phyloP scores from a whole-genome alignment of 2,329 filamentous ascomycete species.

The Claviceps africana region DNA sequence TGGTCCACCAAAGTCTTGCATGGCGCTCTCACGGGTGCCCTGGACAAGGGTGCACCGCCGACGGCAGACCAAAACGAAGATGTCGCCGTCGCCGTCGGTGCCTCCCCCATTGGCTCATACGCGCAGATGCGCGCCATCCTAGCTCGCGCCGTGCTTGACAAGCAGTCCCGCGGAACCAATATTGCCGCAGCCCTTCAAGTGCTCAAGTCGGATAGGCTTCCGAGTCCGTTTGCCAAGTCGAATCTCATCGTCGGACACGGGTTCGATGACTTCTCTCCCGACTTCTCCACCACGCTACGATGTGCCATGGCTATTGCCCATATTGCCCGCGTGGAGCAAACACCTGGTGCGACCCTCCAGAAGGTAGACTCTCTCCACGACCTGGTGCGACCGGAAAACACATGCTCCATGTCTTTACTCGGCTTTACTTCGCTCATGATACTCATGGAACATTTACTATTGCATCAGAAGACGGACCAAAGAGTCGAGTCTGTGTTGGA shows the following conservation, averaged over 20 bases:
- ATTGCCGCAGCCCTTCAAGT: slow-evolving; percentile 43
- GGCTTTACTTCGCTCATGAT: slow-evolving; percentile 46
- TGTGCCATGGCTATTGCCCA: slow-evolving; percentile 49
- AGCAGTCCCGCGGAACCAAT: slow-evolving; percentile 38
- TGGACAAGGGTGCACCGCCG: slow-evolving; percentile 35
- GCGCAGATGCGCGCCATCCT: slow-evolving; percentile 49
- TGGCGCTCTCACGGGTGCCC: slow-evolving; percentile 48
- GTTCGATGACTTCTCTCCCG: slow-evolving; percentile 29
- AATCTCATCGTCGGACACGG: slow-evolving; percentile 31
- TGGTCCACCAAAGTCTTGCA: slow-evolving; percentile 66
- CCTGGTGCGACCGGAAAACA: slow-evolving; percentile 29
- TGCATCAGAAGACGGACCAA: slow-evolving; percentile 32
- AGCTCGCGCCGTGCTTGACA: slow-evolving; percentile 41
- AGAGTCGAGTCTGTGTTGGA: slow-evolving; percentile 37
- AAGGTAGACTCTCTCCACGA: slow-evolving; percentile 35
- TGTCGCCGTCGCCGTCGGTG: slow-evolving; percentile 54
- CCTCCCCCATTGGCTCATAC: slow-evolving; percentile 65
- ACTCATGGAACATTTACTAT: slow-evolving; percentile 39
- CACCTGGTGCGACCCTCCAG: slow-evolving; percentile 20
- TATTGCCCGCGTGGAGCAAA: slow-evolving; percentile 31
- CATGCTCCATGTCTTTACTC: slow-evolving; percentile 37
- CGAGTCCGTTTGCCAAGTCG: slow-evolving; percentile 12
- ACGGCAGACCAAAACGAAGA: slow-evolving; percentile 21
- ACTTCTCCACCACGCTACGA: slow-evolving; percentile 42
- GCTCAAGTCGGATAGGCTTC: slow-evolving; percentile 21